Evolutionary conservation across 2,329 filamentous ascomycete species (phyloP), one percentile per base, ranked within the genome.

Genomic region (Metarhizium robertsii): DNA sequence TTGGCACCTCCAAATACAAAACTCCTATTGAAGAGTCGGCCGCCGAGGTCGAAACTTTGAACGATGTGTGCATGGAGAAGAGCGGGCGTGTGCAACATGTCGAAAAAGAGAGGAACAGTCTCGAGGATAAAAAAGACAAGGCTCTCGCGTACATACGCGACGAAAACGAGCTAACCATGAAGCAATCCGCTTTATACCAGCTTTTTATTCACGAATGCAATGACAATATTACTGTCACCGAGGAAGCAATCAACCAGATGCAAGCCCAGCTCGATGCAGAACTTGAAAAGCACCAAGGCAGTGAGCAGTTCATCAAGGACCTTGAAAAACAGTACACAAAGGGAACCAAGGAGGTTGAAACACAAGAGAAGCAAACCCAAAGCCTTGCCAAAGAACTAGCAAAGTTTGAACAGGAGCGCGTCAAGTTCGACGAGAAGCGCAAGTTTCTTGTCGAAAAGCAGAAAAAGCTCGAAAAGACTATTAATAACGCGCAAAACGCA

Each of bases 1-100:
- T 99, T 64, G 94, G 95, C 59, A 99, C 94, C 0, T 97, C 94
- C 6, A 96, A 96, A 69, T 99, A 99, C 76, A 99, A 99, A 74
- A 83, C 88, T 0, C 92, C 94, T 0, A 99, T 99, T 60, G 94
- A 99, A 63, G 94, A 99, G 73, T 86, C 92, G 0, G 92, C 91
- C 0, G 75, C 86, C 1, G 90, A 97, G 70, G 90, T 96, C 0
- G 94, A 99, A 71, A 85, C 84, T 1, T 80, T 97, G 54, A 99
- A 99, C 67, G 94, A 99, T 64, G 83, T 95, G 2, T 99, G 94
- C 67, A 79, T 90, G 64, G 94, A 99, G 71, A 99, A 99, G 77
- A 96, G 88, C 62, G 88, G 85, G 40, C 88, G 95, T 59, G 94
- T 99, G 1, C 91, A 97, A 71, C 92, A 96, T 65, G 94, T 99